Evolutionary conservation across 352 stramenopile genomes (phyloP), one percentile per base, ranked within the genome.

Genomic region (Elongisporangium prolatum): DNA sequence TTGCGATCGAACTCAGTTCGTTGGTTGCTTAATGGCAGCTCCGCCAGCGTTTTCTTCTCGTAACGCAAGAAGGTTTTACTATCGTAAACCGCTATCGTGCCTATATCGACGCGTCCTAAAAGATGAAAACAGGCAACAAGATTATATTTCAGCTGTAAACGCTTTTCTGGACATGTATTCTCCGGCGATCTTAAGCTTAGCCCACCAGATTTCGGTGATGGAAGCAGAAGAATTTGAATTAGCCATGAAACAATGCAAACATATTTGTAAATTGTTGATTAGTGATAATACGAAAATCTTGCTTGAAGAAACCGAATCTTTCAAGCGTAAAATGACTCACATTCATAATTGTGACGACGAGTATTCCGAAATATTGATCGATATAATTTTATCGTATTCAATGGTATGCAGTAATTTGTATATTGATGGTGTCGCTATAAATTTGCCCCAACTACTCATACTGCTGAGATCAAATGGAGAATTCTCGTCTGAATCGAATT

Each of bases 301-400:
- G 28, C 4, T 40, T 40, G 28, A 40, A 40, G 28, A 40, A 2
- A 13, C 8, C 14, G 5, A 40, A 5, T 9, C 1, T 40, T 40
- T 40, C 28, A 40, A 40, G 28, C 28, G 8, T 9, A 13, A 14
- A 14, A 40, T 40, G 9, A 9, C 28, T 40, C 28, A 2, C 4
- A 40, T 2, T 18, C 7, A 7, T 10, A 52, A 24, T 52, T 25
- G 14, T 52, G 48, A 52, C 48, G 18, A 24, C 3, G 18, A 20
- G 8, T 24, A 20, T 40, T 24, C 2, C 1, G 49, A 63, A 20
- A 38, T n/a, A 4, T 56, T 79, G n/a, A 53, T 65, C 34, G 38
- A 65, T 13, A 20, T 76, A 13, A 21, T 74, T 16, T 9, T 47
- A 24, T 67, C 65, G 7, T 75, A 76, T 50, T 54, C 57, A 22